A percentile compares a stretch with the other conserved stretches of the same genome.
Evolutionary conservation across 176 grass and related monocot genomes (phyloP).

Genomic region (Zoysia japonica): DNA sequence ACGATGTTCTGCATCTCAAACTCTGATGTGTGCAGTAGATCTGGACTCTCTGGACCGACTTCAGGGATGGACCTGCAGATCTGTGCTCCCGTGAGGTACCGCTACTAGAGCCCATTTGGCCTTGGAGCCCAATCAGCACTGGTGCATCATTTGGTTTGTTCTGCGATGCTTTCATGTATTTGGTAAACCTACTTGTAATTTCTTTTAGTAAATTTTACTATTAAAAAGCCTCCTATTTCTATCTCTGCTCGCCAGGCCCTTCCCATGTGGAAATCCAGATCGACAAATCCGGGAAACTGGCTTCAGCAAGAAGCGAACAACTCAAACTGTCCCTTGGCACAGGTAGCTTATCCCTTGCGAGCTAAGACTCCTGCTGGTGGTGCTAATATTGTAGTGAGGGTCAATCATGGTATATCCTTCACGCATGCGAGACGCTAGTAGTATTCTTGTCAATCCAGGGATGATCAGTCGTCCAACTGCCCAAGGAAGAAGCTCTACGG

Average conservation of each 20-base stretch:
- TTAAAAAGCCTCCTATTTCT: background rate
- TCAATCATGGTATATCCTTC: conserved; percentile 32
- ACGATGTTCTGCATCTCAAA: too few relatives aligned
- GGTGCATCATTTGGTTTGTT: too few relatives aligned
- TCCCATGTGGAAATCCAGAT: conserved; percentile 3
- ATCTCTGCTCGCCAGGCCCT: conserved; percentile 29
- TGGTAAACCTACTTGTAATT: background rate
- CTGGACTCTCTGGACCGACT: too few relatives aligned
- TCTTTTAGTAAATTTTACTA: background rate
- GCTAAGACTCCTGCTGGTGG: conserved; percentile 20
- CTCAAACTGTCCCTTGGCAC: background rate
- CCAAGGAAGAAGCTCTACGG: conserved; percentile 22
- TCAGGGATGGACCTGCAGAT: too few relatives aligned
- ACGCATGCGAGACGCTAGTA: background rate
- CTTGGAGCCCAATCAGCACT: too few relatives aligned
- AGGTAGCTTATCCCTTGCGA: conserved; percentile 33
- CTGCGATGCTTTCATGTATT: background rate
- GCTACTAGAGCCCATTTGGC: too few relatives aligned
- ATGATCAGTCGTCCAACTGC: conserved; percentile 10
- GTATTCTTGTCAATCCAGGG: background rate
- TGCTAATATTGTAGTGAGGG: conserved; percentile 37
- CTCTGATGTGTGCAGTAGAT: too few relatives aligned
- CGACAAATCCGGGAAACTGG: background rate
- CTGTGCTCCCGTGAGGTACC: too few relatives aligned
- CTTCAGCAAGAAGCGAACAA: conserved; percentile 40